These are phyloP conservation scores for Parascedosporium putredinis DNA, from an alignment of 2,329 filamentous ascomycete genomes.

Conservation along the genomic window DNA sequence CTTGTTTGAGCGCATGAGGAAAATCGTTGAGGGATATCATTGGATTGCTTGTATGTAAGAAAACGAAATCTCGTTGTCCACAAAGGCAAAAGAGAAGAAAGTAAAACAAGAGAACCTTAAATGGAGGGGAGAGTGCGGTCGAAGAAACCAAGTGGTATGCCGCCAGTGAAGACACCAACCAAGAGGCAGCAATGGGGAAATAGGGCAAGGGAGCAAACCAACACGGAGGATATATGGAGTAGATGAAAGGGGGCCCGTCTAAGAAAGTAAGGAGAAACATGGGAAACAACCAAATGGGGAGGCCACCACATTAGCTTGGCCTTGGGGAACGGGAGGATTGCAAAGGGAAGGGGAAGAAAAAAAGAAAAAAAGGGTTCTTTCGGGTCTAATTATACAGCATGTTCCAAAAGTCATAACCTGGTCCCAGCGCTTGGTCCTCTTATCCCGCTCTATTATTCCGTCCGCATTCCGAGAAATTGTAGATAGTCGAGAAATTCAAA, in stretches of 20 bases:
- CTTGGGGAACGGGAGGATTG: background rate
- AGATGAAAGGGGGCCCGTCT: no score
- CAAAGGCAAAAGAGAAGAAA: slow-evolving; percentile 4
- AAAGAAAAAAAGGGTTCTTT: slow-evolving; percentile 7
- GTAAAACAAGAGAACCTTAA: slow-evolving; percentile 2
- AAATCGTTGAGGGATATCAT: background rate
- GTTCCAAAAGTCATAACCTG: background rate
- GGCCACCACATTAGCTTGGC: no score
- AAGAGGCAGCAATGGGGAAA: no score
- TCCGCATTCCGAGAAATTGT: background rate
- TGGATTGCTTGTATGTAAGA: background rate
- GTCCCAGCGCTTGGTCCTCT: slow-evolving; percentile 3
- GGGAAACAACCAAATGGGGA: no score
- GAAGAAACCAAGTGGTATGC: slow-evolving; percentile 4
- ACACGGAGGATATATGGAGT: no score
- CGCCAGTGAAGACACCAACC: no score
- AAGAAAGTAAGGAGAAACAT: no score
- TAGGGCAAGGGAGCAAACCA: no score
- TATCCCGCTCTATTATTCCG: background rate
- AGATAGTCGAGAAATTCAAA: no score
- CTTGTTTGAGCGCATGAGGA: background rate
- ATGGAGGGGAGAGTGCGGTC: background rate
- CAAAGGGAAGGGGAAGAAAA: slow-evolving; percentile 7
- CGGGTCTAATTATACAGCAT: slow-evolving; percentile 6
- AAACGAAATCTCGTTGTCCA: slow-evolving; percentile 4